Evolutionary conservation across 305 asterid species (phyloP), one percentile per base, ranked within the genome.

Genomic region (Fraxinus albicans): DNA sequence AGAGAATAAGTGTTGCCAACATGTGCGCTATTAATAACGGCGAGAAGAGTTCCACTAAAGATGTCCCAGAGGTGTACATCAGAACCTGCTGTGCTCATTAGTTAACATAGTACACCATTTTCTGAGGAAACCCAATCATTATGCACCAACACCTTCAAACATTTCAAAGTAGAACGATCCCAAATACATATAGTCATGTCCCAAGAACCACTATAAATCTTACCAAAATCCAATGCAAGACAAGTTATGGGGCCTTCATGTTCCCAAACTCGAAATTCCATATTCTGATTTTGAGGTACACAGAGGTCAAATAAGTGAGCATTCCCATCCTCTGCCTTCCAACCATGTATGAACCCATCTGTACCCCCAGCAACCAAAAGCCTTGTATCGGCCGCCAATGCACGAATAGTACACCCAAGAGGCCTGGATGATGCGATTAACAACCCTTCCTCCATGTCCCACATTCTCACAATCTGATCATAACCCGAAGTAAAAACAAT

Each of bases 41-140:
- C 85, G 31, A 94, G 88, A 60, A 78, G 89, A 69, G 21, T 81
- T 55, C 96, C 98, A 38, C 84, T 72, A 80, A 80, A 77, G 19
- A 89, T 77, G 81, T 96, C 99, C 99, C 99, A 96, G 79, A 96
- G 60, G 88, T 92, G 89, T 44, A 90, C 90, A 80, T 91, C 89
- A 6, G 97, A 88, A 73, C 99, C 99, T 6, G 99, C 94, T 4
- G 98, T 89, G 80, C 94, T 94, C 76, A 91, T 95, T 77, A 96
- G 87, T n/a, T n/a, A n/a, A n/a, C n/a, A n/a, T n/a, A n/a, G n/a
- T n/a, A n/a, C n/a, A n/a, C n/a, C n/a, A n/a, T n/a, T n/a, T n/a
- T n/a, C n/a, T n/a, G n/a, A n/a, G n/a, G n/a, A n/a, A n/a, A 96
- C 96, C 99, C 99, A 96, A 84, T 96, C 99, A 77, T 82, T 89